These are phyloP conservation scores for Phialophora expanda DNA, from an alignment of 2,329 filamentous ascomycete genomes.

Conservation along the genomic window DNA sequence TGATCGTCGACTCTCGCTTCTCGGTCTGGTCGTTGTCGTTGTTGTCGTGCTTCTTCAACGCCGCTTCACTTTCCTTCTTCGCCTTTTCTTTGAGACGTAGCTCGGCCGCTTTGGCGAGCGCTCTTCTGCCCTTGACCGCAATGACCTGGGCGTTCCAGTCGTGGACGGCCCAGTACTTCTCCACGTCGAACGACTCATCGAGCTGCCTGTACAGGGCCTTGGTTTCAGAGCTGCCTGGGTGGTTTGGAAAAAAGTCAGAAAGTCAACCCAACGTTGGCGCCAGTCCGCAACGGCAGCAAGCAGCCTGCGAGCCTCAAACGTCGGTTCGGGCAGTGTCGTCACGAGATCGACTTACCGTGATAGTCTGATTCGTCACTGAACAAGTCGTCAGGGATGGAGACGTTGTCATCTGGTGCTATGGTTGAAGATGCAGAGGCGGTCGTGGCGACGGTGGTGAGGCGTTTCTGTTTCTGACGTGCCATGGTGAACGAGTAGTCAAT, in stretches of 20 bases:
- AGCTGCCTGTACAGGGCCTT: slow-evolving; percentile 57
- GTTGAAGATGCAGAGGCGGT: background rate
- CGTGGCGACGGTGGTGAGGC: background rate
- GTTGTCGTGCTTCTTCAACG: background rate
- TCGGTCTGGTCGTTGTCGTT: slow-evolving; percentile 5
- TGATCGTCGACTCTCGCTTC: background rate
- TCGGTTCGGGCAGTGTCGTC: background rate
- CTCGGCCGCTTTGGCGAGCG: slow-evolving; percentile 15
- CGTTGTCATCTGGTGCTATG: slow-evolving; percentile 5
- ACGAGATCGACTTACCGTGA: slow-evolving; percentile 44
- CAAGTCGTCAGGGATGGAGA: slow-evolving; percentile 36
- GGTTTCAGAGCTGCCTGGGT: slow-evolving; percentile 61
- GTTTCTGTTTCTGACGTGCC: slow-evolving; percentile 1
- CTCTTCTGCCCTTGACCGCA: slow-evolving; percentile 21
- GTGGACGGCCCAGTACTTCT: slow-evolving; percentile 55
- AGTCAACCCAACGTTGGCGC: background rate
- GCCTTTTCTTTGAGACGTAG: slow-evolving; percentile 5
- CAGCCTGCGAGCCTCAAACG: background rate
- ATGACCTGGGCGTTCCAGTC: slow-evolving; percentile 35
- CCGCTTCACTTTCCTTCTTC: slow-evolving; percentile 16
- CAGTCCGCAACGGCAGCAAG: background rate
- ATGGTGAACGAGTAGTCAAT: background rate
- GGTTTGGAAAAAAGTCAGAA: slow-evolving; percentile 2
- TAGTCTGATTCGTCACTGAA: slow-evolving; percentile 54
- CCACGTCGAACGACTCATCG: slow-evolving; percentile 58